These are phyloP conservation scores for Luffa aegyptiaca DNA, from an alignment of 306 rosid genomes.

Conservation along the genomic window DNA sequence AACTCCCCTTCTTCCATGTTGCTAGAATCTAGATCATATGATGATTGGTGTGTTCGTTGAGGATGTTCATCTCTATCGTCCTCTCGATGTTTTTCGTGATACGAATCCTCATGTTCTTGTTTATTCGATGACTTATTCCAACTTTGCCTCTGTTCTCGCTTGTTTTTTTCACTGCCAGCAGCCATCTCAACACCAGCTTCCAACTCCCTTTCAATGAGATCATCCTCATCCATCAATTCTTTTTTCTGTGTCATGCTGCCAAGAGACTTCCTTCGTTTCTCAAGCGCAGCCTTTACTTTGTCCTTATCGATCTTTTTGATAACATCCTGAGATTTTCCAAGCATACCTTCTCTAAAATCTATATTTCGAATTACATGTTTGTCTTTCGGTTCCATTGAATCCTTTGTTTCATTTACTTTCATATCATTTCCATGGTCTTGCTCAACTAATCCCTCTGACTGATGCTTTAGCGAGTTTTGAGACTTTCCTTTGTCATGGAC, in stretches of 20 bases:
- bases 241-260: conserved; percentile 54
- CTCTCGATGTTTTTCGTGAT: conserved; percentile 51
- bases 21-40: conserved; percentile 35
- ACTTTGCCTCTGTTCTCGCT: conserved; percentile 65
- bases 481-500: conserved; percentile 38
- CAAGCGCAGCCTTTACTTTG: conserved; percentile 87
- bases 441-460: conserved; percentile 29
- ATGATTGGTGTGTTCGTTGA: conserved; percentile 22
- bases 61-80: conserved; percentile 36
- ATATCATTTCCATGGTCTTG: conserved; percentile 44
- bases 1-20: conserved; percentile 90
- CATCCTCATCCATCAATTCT: conserved; percentile 87
- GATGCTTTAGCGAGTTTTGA: conserved; percentile 31
- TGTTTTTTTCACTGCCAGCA: conserved; percentile 60
- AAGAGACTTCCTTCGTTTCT: conserved; percentile 76
- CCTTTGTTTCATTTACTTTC: conserved; percentile 48
- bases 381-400: conserved; percentile 48
- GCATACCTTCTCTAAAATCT: conserved; percentile 39
- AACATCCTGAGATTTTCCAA: conserved; percentile 58
- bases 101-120: conserved; percentile 37
- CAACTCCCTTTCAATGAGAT: conserved; percentile 86
- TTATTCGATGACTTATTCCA: conserved; percentile 60
- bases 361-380: conserved; percentile 40
- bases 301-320: conserved; percentile 73
- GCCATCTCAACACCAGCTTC: conserved; percentile 93